These are phyloP conservation scores for Fraxinus nigra DNA, from an alignment of 305 asterid genomes.

Conservation along the genomic window DNA sequence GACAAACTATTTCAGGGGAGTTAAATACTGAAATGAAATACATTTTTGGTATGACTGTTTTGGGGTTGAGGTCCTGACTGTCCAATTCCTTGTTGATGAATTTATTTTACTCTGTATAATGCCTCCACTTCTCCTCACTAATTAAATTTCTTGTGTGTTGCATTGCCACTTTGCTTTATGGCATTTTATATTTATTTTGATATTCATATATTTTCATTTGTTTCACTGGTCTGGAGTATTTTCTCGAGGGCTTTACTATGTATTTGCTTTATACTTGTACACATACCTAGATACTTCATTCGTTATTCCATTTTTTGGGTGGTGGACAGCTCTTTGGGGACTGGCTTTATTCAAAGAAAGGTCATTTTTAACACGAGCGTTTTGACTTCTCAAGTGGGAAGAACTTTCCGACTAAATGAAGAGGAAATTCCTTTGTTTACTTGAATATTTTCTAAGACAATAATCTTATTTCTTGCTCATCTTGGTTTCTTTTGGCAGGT, in stretches of 20 bases:
- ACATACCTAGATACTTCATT: neutral
- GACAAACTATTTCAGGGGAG: neutral
- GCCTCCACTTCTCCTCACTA: neutral
- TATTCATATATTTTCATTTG: neutral
- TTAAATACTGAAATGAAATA: neutral
- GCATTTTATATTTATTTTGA: neutral
- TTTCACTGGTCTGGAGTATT: slow-evolving; percentile 12
- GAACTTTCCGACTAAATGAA: neutral
- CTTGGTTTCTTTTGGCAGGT: slow-evolving; percentile 29
- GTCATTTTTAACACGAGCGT: neutral
- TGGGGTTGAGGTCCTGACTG: neutral
- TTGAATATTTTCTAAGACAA: neutral
- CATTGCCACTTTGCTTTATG: neutral
- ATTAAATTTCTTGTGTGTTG: neutral
- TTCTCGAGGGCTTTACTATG: neutral
- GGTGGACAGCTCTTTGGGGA: neutral
- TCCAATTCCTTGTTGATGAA: neutral
- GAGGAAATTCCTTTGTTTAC: neutral
- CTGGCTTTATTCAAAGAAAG: neutral
- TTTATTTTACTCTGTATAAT: neutral
- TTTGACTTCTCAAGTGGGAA: neutral
- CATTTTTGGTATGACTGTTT: neutral
- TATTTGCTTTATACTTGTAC: neutral
- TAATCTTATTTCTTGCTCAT: neutral
- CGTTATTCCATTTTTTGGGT: neutral